Base-by-base conservation (phyloP, 257 asterid species). In the Petrea volubilis region DNA sequence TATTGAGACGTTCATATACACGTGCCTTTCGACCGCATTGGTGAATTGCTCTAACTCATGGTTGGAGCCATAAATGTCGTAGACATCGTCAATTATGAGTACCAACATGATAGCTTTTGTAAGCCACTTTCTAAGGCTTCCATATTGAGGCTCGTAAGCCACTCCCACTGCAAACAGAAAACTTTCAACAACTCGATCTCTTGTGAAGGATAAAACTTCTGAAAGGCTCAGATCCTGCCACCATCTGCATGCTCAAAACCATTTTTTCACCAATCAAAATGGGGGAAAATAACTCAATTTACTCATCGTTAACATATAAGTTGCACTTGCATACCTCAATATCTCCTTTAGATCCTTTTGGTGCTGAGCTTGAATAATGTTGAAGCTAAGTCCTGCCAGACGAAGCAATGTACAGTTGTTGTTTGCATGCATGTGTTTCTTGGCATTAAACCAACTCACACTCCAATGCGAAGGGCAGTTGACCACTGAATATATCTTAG, bases 331-430 rank as follows among this genome's bases (percentile, higher is more conserved):
- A n/a, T n/a, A 78, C 95, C 89, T 82, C 67, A 83, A 44, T 23
- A 82, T 71, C 9, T 83, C 84, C 77, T 82, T 83, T 3, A 90
- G 86, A 6, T 87, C 86, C 15, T 79, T 56, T 68, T 86, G 96
- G 63, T 83, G 93, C 38, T 77, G 73, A 64, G 72, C 73, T 79
- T 91, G 96, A 68, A 77, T 67, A 0, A 72, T 74, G 67, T 91
- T 91, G 46, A 83, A 91, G 74, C 91, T 87, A 57, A 86, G 87
- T 43, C 77, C 76, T 1, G 93, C 89, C 12, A 88, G 67, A 15
- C 80, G 28, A 5, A 77, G 70, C 76, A 90, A 25, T 6, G 11
- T 21, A 7, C 77, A 9, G 12, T 73, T 70, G 44, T 38, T 17
- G 2, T 27, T 44, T 1, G 55, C 73, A 7, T 14, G 51, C 8